A percentile compares a stretch with the other conserved stretches of the same genome.
Conservation (phyloP, 345 rosid species). For the Populus simonii region DNA sequence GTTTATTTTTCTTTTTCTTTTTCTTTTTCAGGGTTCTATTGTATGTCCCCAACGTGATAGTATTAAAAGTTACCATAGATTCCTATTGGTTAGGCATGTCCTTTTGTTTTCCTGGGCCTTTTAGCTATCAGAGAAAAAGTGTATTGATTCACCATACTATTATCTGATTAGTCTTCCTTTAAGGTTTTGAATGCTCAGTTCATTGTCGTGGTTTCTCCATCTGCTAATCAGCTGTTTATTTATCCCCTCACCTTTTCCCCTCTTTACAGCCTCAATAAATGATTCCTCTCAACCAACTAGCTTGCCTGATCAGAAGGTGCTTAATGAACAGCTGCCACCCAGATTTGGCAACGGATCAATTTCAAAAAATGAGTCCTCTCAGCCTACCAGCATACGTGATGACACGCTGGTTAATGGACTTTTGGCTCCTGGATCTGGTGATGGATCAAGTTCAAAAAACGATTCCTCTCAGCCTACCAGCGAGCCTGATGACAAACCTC, state of each 20-base stretch:
- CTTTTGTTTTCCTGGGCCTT: too few relatives aligned
- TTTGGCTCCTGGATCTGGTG: background rate
- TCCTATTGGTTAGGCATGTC: too few relatives aligned
- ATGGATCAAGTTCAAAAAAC: constrained; percentile 4
- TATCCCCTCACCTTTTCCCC: background rate
- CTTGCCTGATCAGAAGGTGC: background rate
- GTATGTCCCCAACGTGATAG: too few relatives aligned
- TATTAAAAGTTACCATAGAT: too few relatives aligned
- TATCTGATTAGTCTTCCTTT: too few relatives aligned
- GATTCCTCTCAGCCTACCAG: too few relatives aligned
- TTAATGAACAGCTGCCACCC: background rate
- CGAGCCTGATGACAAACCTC: too few relatives aligned
- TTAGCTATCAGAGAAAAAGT: too few relatives aligned
- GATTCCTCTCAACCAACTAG: constrained; percentile 4
- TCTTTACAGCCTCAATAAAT: background rate
- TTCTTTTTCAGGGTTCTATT: too few relatives aligned
- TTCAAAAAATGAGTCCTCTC: background rate
- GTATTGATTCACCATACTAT: too few relatives aligned
- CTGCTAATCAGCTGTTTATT: background rate
- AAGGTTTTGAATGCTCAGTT: too few relatives aligned
- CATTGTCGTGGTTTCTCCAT: background rate
- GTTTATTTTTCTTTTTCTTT: too few relatives aligned
- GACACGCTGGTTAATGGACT: background rate
- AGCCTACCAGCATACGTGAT: background rate
- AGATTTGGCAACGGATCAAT: background rate